phyloP scores from a whole-genome alignment of 768 basidiomycete species.

The Grammothele lineata region DNA sequence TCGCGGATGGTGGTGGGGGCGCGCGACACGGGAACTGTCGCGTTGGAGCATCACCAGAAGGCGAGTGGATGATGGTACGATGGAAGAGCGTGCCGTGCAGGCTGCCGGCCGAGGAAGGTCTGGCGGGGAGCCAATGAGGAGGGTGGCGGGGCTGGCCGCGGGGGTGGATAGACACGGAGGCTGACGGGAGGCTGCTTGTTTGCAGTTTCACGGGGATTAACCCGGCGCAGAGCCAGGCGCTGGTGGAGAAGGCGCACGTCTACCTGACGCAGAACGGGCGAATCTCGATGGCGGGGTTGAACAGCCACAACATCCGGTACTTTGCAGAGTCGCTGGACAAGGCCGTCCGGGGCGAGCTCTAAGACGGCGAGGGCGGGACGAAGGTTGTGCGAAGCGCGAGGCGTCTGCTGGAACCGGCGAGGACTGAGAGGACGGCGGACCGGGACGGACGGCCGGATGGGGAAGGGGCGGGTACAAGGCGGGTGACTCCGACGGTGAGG shows the following conservation, averaged over 20 bases:
- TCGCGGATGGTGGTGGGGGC: too few relatives aligned
- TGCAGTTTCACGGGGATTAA: constrained; percentile 81
- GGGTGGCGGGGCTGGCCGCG: background rate
- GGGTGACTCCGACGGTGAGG: too few relatives aligned
- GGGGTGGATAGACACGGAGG: background rate
- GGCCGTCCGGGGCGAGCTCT: constrained; percentile 51
- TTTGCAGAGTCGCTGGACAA: constrained; percentile 69
- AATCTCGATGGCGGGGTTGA: constrained; percentile 94
- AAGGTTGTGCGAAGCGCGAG: too few relatives aligned
- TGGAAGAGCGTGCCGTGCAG: background rate
- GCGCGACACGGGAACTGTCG: too few relatives aligned
- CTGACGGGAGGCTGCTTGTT: background rate
- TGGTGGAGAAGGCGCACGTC: constrained; percentile 72
- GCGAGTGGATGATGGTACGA: too few relatives aligned
- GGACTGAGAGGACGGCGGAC: background rate
- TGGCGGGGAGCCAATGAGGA: background rate
- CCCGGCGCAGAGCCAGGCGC: constrained; percentile 55
- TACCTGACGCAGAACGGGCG: constrained; percentile 86
- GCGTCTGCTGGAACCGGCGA: background rate
- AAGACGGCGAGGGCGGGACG: constrained; percentile 4
- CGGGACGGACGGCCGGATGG: background rate
- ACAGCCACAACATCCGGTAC: constrained; percentile 70
- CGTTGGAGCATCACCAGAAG: too few relatives aligned
- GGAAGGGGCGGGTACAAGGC: too few relatives aligned
- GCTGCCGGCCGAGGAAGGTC: background rate